Evolutionary conservation across 345 rosid genomes (phyloP).

Genomic region (Anacardium occidentale): DNA sequence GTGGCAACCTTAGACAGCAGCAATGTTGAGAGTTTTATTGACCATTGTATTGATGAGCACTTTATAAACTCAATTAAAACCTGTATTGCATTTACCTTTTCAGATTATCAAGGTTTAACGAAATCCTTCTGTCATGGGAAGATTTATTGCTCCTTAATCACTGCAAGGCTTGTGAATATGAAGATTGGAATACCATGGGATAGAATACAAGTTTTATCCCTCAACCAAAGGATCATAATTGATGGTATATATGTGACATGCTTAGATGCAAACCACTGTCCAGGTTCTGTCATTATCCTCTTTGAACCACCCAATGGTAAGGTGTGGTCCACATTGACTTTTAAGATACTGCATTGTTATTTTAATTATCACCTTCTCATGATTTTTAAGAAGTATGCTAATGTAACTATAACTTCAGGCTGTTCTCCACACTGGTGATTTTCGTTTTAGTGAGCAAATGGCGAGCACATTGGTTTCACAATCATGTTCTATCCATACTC

Average conservation of each 20-base stretch:
- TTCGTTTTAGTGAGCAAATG: slow-evolving; percentile 73
- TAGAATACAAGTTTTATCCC: slow-evolving; percentile 60
- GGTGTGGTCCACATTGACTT: slow-evolving; percentile 49
- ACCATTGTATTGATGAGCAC: background rate
- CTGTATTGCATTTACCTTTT: slow-evolving; percentile 13
- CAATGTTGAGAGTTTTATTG: background rate
- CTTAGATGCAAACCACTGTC: slow-evolving; percentile 95
- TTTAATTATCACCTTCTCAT: slow-evolving; percentile 9
- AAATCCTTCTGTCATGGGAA: slow-evolving; percentile 85
- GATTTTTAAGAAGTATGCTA: slow-evolving; percentile 14
- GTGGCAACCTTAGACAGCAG: background rate
- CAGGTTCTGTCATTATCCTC: slow-evolving; percentile 83
- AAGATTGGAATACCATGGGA: slow-evolving; percentile 93
- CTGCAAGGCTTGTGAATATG: slow-evolving; percentile 80
- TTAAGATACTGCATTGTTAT: slow-evolving; percentile 8
- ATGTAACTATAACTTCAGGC: slow-evolving; percentile 38
- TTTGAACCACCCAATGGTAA: slow-evolving; percentile 86
- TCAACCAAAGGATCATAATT: slow-evolving; percentile 64
- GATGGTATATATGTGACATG: slow-evolving; percentile 70
- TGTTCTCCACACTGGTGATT: slow-evolving; percentile 92
- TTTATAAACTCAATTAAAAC: background rate
- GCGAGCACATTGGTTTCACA: slow-evolving; percentile 37
- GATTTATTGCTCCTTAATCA: slow-evolving; percentile 83
- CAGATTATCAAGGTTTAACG: slow-evolving; percentile 97
- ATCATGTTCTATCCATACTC: slow-evolving; percentile 53